Evolutionary conservation across 176 grass and related monocot genomes (phyloP), one percentile per base, ranked within the genome.

Genomic region (Avena eriantha): DNA sequence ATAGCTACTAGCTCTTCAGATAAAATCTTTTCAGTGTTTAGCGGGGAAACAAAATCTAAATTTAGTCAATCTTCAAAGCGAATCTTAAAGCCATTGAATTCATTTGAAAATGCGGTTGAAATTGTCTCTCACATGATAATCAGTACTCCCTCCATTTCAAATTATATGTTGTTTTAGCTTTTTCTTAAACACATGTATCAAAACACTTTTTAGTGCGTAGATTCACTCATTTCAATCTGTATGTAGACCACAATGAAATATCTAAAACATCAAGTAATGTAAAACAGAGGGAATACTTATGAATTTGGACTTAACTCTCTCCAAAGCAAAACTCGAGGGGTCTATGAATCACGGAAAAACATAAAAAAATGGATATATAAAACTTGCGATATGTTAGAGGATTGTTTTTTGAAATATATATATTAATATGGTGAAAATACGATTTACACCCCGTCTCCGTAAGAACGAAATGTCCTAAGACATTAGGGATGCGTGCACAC

Each of bases 381-480:
- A 61, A 24, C 24, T 73, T 67, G 66, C 86, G 51, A 82, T 82
- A 61, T 82, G 53, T 31, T 51, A 86, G 88, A 21, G 55, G 31
- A 90, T 82, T 29, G 29, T 29, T 29, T 29, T 29, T 29, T 29
- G 2, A 1, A 29, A 29, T 1, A 29, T 1, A 29, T 1, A 29
- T 29, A 29, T 29, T 29, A 29, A 29, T 29, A 1, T 29, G 1
- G 2, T 29, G 29, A 29, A 29, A 29, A 29, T 29, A 29, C 29
- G 1, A 29, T 1, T 29, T 29, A 29, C 29, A 29, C 2, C 29
- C 29, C 29, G 29, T 29, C 29, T 29, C 29, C 29, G 29, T 29
- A 29, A 29, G 1, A 29, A 29, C 29, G 29, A 29, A 29, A 29
- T 29, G 29, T 29, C 29, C 29, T 29, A 29, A 29, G 29, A 29